Conservation (phyloP, 805 yeast species). For the Torulaspora delbrueckii region DNA sequence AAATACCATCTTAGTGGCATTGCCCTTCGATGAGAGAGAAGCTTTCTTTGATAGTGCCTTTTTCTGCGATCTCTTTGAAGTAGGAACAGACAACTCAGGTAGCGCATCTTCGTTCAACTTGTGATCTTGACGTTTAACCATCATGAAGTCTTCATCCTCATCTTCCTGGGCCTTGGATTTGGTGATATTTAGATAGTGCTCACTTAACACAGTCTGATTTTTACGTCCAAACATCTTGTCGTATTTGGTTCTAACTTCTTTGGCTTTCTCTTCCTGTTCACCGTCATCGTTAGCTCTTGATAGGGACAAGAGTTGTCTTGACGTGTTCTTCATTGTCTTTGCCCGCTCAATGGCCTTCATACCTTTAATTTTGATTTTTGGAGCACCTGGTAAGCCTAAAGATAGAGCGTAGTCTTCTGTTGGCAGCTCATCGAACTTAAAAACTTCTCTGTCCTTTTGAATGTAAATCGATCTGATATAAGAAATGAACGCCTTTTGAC, state of each 20-base stretch:
- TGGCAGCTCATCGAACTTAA: slow-evolving; percentile 71
- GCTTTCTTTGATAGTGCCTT: slow-evolving; percentile 83
- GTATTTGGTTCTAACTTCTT: slow-evolving; percentile 70
- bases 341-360: slow-evolving; percentile 40
- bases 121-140: slow-evolving; percentile 75
- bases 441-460: slow-evolving; percentile 83
- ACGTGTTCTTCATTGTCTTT: slow-evolving; percentile 75
- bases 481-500: slow-evolving; percentile 92
- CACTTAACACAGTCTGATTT: slow-evolving; percentile 87
- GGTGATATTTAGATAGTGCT: slow-evolving; percentile 76
- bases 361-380: slow-evolving; percentile 73
- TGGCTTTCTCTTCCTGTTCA: slow-evolving; percentile 39
- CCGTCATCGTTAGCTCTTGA: slow-evolving; percentile 62
- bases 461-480: slow-evolving; percentile 79
- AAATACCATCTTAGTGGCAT: slow-evolving; percentile 73
- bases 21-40: slow-evolving; percentile 54
- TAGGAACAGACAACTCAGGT: slow-evolving; percentile 57
- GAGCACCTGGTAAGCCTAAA: slow-evolving; percentile 93
- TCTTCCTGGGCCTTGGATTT: slow-evolving; percentile 40
- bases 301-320: slow-evolving; percentile 61
- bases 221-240: slow-evolving; percentile 94
- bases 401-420: slow-evolving; percentile 81
- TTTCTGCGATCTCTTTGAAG: slow-evolving; percentile 80
- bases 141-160: slow-evolving; percentile 69
- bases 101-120: slow-evolving; percentile 57